These are phyloP conservation scores for Phycomyces nitens DNA, from an alignment of 192 early-diverging fungal genomes.

Conservation along the genomic window DNA sequence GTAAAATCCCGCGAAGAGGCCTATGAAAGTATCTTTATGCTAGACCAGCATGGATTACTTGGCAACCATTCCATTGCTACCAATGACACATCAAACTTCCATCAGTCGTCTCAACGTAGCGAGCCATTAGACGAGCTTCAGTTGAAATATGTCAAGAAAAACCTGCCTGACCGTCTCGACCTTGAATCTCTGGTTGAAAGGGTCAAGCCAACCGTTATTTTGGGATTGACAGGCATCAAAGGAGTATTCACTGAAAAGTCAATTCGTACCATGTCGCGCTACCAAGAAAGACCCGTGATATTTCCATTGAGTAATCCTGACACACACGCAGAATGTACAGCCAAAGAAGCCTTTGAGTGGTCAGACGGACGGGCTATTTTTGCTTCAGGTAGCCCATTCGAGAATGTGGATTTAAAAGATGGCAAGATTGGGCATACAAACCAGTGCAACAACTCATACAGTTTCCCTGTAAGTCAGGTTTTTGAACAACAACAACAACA, in stretches of 20 bases:
- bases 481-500: neutral
- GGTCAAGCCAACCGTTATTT: slow-evolving; percentile 41
- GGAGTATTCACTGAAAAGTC: slow-evolving; percentile 41
- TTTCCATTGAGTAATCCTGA: slow-evolving; percentile 90
- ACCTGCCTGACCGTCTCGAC: slow-evolving; percentile 37
- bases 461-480: slow-evolving; percentile 72
- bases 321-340: slow-evolving; percentile 93
- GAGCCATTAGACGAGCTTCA: slow-evolving; percentile 39
- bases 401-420: slow-evolving; percentile 65
- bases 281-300: slow-evolving; percentile 80
- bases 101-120: neutral
- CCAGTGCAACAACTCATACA: slow-evolving; percentile 95
- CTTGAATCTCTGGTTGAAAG: slow-evolving; percentile 40
- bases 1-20: slow-evolving; percentile 37
- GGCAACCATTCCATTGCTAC: slow-evolving; percentile 23
- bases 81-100: slow-evolving; percentile 10
- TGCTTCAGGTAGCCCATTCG: slow-evolving; percentile 94
- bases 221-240: slow-evolving; percentile 38
- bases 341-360: slow-evolving; percentile 81
- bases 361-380: slow-evolving; percentile 90
- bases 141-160: slow-evolving; percentile 35
- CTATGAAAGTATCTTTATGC: slow-evolving; percentile 43
- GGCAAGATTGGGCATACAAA: slow-evolving; percentile 60
- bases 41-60: slow-evolving; percentile 43
- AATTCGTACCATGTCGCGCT: slow-evolving; percentile 59